Percentiles rank a stretch among this genome's conserved stretches.
Conservation (phyloP, 768 basidiomycete species). For the Tephrocybe sp. region DNA sequence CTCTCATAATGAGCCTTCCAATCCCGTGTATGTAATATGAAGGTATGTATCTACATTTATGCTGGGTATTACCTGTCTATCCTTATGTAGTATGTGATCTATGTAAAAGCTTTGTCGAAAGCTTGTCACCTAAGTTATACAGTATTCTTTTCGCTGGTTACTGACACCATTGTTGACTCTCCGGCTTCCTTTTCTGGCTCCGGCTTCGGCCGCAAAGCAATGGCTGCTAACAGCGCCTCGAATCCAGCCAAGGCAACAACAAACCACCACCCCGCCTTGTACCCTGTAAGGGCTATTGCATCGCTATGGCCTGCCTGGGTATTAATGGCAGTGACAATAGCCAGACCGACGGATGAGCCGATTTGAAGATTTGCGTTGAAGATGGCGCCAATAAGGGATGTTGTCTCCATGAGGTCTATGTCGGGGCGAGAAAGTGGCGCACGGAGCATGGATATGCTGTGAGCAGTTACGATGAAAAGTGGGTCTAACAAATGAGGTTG, state of each 20-base stretch:
- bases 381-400: constrained; percentile 46
- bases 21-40: no score
- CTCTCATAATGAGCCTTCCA: no score
- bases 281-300: constrained; percentile 7
- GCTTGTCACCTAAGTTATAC: no score
- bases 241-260: constrained; percentile 16
- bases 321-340: constrained; percentile 31
- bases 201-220: neutral
- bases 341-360: constrained; percentile 46
- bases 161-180: neutral
- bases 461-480: neutral
- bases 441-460: constrained; percentile 49
- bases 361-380: constrained; percentile 55
- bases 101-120: no score
- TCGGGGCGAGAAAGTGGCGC: constrained; percentile 42
- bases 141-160: no score
- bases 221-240: constrained; percentile 10
- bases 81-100: no score
- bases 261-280: constrained; percentile 19
- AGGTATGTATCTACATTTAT: no score
- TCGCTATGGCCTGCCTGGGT: constrained; percentile 30
- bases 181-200: neutral
- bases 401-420: constrained; percentile 26
- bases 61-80: no score
- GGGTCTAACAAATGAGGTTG: neutral